phyloP scores from a whole-genome alignment of 148 eudicot species.

The Chenopodium suecicum region DNA sequence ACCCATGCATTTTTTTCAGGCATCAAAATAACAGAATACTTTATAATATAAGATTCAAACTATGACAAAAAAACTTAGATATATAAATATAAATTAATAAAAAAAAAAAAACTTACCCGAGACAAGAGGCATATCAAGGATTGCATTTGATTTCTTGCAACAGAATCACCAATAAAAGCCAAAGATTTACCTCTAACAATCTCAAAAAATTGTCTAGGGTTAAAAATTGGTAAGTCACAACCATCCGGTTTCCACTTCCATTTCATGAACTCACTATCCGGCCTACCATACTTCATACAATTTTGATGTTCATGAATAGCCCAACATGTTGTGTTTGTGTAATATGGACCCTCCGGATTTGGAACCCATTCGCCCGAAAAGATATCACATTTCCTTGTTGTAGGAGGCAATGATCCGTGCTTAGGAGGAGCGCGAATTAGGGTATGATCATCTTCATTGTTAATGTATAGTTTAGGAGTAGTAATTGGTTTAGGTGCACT shows the following conservation, averaged over 20 bases:
- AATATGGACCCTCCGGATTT: conserved; percentile 50
- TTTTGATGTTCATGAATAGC: conserved; percentile 56
- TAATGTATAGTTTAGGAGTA: background rate
- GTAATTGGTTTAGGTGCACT: background rate
- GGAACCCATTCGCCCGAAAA: conserved; percentile 64
- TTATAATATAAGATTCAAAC: too few species aligned
- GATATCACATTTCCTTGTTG: conserved; percentile 39
- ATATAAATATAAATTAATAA: too few species aligned
- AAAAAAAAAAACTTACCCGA: conserved; percentile 33
- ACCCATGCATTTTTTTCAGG: conserved; percentile 2
- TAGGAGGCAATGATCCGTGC: conserved; percentile 15
- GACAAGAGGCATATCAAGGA: conserved; percentile 60
- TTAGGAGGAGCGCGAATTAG: background rate
- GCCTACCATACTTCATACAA: conserved; percentile 49
- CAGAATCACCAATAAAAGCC: conserved; percentile 64
- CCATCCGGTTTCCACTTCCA: conserved; percentile 59
- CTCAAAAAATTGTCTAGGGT: conserved; percentile 44
- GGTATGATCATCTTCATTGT: background rate
- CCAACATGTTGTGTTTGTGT: conserved; percentile 45
- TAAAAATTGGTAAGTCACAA: conserved; percentile 44
- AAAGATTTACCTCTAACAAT: conserved; percentile 46
- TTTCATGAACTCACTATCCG: conserved; percentile 48
- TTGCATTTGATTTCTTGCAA: conserved; percentile 63
- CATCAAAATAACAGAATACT: background rate
- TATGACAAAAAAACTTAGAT: too few species aligned